A percentile compares a stretch with the other conserved stretches of the same genome.
Evolutionary conservation across 306 rosid genomes (phyloP).

Genomic region (Mimosa bimucronata): DNA sequence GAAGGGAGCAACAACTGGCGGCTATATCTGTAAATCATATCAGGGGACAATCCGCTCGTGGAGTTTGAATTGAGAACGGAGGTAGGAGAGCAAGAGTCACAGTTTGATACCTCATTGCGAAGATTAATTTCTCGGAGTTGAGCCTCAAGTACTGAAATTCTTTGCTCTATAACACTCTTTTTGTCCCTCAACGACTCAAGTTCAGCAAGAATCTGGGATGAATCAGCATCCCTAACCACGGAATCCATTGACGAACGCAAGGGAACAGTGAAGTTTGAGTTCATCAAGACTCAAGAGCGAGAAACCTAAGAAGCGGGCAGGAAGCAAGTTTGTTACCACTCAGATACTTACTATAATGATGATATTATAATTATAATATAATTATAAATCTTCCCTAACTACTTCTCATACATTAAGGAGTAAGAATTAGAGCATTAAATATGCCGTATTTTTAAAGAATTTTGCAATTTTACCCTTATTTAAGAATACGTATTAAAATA

Average conservation of each 20-base stretch:
- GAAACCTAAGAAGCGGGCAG: background rate
- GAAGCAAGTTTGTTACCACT: background rate
- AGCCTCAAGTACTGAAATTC: constrained; percentile 70
- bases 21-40: constrained; percentile 88
- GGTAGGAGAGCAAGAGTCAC: constrained; percentile 44
- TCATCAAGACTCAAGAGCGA: background rate
- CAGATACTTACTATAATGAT: too few relatives aligned
- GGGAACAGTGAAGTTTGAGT: background rate
- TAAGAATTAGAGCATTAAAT: too few relatives aligned
- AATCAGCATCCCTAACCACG: constrained; percentile 32
- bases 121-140: constrained; percentile 53
- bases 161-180: constrained; percentile 56
- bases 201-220: constrained; percentile 57
- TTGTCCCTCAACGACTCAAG: constrained; percentile 57
- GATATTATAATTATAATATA: too few relatives aligned
- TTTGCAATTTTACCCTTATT: too few relatives aligned
- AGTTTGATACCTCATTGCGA: constrained; percentile 42
- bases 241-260: constrained; percentile 44
- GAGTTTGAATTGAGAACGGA: constrained; percentile 31
- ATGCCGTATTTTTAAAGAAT: too few relatives aligned
- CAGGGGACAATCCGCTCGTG: constrained; percentile 56
- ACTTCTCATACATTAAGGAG: too few relatives aligned
- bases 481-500: too few relatives aligned
- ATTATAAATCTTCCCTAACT: too few relatives aligned
- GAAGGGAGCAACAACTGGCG: constrained; percentile 95